phyloP scores from a whole-genome alignment of 2,329 filamentous ascomycete genomes.

The Myriosclerotinia duriaeana region DNA sequence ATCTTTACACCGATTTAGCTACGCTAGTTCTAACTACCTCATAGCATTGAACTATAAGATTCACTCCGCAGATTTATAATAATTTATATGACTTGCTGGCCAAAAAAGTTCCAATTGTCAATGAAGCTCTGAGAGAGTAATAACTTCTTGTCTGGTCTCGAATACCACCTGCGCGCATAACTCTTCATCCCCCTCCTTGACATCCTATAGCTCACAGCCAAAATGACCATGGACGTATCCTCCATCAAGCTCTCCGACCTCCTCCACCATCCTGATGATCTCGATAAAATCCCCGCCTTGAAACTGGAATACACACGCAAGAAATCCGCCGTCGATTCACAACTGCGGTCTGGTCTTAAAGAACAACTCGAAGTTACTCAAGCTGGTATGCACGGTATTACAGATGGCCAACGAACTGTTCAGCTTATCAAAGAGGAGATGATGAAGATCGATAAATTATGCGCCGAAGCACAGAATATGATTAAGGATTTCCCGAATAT shows the following conservation, averaged over 20 bases:
- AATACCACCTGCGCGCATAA: background rate
- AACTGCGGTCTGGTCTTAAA: constrained; percentile 82
- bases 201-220: constrained; percentile 11
- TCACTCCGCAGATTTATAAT: background rate
- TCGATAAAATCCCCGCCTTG: constrained; percentile 89
- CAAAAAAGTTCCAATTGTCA: background rate
- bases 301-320: constrained; percentile 93
- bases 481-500: constrained; percentile 95
- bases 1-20: constrained; percentile 9
- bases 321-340: constrained; percentile 85
- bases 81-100: background rate
- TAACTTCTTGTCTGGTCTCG: background rate
- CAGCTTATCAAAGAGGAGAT: constrained; percentile 96
- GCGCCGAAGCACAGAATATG: constrained; percentile 95
- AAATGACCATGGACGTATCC: constrained; percentile 41
- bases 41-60: constrained; percentile 7
- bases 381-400: constrained; percentile 83
- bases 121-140: constrained; percentile 11
- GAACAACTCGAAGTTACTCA: constrained; percentile 95
- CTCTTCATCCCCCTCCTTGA: background rate
- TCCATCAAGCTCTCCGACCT: constrained; percentile 78
- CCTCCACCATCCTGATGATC: constrained; percentile 90
- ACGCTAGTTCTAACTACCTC: constrained; percentile 21
- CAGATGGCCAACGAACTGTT: constrained; percentile 87
- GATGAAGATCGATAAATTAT: constrained; percentile 96